Evolutionary conservation across 208 protist genomes (phyloP), one percentile per base, ranked within the genome.

Genomic region (Spongospora subterranea): DNA sequence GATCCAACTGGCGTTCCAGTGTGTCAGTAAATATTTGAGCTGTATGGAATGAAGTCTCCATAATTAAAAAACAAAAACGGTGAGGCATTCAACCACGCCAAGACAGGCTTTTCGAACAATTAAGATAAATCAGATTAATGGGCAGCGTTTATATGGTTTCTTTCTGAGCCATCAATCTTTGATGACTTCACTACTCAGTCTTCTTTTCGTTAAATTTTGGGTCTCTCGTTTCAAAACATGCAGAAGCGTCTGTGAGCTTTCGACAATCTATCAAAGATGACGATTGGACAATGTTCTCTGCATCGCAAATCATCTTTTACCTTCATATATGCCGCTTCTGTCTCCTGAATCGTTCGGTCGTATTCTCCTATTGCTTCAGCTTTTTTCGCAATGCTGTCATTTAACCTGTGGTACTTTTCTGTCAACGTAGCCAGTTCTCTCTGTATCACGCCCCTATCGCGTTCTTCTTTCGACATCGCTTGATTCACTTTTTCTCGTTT

Each of bases 141-240:
- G 50, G 50, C 24, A 6, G 50, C 50, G 6, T 29, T 60, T 29
- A 24, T 60, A 24, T 60, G 6, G 6, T 29, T 60, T 60, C 50
- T 29, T 6, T 60, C 24, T 60, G n/a, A n/a, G n/a, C n/a, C 24
- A 60, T 6, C 71, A 82, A 17, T 82, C 35, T 82, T 82, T 82
- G 6, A 82, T 35, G 17, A n/a, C 40, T 35, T 82, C 71, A 35
- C 35, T 43, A 35, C 71, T 82, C 35, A 82, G 71, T n/a, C 71
- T 35, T 6, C 71, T 6, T n/a, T 89, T 89, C 13, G 6, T 40
- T n/a, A 89, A 45, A n/a, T 89, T 89, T 45, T 89, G 88, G 17
- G 88, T 65, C n/a, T 89, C 88, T 39, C 88, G 88, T 89, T 89
- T 89, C 54, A 89, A n/a, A 64, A 89, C 88, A 45, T 89, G 88